A percentile compares a stretch with the other conserved stretches of the same genome.
These are phyloP conservation scores for Xerocomellus amylosporus DNA, from an alignment of 768 basidiomycete genomes.

Conservation along the genomic window DNA sequence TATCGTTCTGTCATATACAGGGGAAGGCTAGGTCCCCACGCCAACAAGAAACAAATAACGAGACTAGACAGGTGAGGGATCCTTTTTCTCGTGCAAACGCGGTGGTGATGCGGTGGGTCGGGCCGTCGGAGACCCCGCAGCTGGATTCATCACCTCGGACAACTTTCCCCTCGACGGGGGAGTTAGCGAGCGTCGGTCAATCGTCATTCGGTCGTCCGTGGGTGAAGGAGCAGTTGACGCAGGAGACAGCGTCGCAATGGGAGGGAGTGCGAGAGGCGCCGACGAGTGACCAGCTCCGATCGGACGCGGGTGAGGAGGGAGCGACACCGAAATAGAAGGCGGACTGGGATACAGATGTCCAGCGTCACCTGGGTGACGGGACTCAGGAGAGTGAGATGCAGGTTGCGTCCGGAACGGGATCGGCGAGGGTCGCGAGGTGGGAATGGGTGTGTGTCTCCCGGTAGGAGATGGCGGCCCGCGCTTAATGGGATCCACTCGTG, in stretches of 20 bases:
- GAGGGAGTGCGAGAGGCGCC: constrained; percentile 56
- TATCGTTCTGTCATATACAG: constrained; percentile 18
- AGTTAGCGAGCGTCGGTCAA: constrained; percentile 44
- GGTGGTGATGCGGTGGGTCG: constrained; percentile 58
- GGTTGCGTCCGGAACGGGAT: constrained; percentile 73
- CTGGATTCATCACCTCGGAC: constrained; percentile 48
- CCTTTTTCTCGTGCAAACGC: constrained; percentile 36
- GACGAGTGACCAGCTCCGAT: constrained; percentile 52
- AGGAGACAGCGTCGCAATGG: constrained; percentile 67
- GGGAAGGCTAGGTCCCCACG: constrained; percentile 1
- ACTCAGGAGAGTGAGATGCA: constrained; percentile 65
- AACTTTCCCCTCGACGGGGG: constrained; percentile 53
- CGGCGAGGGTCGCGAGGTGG: constrained; percentile 65
- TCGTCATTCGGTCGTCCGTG: constrained; percentile 35
- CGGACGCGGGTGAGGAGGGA: constrained; percentile 75
- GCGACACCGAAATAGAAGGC: constrained; percentile 56
- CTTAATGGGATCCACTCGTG: constrained; percentile 53
- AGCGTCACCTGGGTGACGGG: constrained; percentile 42
- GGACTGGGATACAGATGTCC: constrained; percentile 39
- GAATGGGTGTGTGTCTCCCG: constrained; percentile 53
- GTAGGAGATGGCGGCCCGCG: constrained; percentile 53
- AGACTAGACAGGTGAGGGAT: constrained; percentile 25
- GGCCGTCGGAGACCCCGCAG: constrained; percentile 48
- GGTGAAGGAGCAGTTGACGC: constrained; percentile 57
- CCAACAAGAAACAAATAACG: constrained; percentile 12